Evolutionary conservation across 1,284 basidiomycete species (phyloP), one percentile per base, ranked within the genome.

Genomic region (Ceraceosorus bombacis): DNA sequence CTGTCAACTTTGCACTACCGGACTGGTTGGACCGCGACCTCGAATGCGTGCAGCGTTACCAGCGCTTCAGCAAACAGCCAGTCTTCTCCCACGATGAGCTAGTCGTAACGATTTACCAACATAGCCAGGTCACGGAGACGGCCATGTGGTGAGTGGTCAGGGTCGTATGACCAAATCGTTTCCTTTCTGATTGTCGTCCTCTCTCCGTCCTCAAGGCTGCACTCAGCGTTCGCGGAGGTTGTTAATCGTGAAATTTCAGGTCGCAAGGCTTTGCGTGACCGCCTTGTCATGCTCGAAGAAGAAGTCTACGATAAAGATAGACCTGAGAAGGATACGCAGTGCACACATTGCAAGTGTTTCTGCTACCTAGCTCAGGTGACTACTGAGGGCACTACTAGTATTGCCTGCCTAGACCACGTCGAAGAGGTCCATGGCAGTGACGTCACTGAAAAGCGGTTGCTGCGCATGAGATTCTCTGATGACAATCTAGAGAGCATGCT

Each of bases 31-130:
- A 86, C 17, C 85, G 85, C 62, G 95, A 89, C 46, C 83, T 88
- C 53, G 88, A 90, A 64, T 95, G 91, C 72, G 89, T 92, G 12
- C 83, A 86, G 75, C 84, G 89, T 53, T 80, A 98, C 79, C 86
- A 89, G 72, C 84, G 88, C 62, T 89, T 96, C 78, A 81, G 85
- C 78, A 96, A 97, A 78, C 82, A 88, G 40, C 94, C 95, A 2
- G 95, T 98, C 5, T 99, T 99, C 80, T 97, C 92, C 38, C 95
- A 98, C 78, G 90, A 97, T 70, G 94, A 98, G 80, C 84, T 98
- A 36, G 82, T 99, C 66, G 85, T 96, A 74, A 96, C 93, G 13
- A 93, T 97, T 74, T 91, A 88, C 15, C 86, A 92, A 72, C 90
- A 95, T 78, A 92, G 91, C 5, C 85, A 88, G 62, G 87, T 88